Percentiles rank a stretch among this genome's conserved stretches.
Conservation (phyloP, 1,139 yeast species). For the Pichia sp. region DNA sequence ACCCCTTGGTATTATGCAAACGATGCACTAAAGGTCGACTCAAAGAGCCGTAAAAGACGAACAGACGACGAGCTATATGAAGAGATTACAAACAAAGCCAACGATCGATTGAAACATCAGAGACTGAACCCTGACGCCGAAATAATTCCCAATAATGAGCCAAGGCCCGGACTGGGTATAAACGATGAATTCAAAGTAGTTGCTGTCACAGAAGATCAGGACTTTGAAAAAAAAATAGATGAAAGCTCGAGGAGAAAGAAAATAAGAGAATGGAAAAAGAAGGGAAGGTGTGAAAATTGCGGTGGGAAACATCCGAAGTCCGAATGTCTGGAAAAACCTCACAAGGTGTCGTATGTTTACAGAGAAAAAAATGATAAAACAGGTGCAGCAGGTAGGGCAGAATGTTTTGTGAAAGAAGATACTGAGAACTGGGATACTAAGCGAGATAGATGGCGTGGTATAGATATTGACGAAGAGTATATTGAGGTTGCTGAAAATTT, state of each 20-base stretch:
- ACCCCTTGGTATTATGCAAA: slow-evolving; percentile 48
- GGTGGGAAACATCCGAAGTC: slow-evolving; percentile 45
- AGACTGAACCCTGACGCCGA: slow-evolving; percentile 35
- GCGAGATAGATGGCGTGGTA: slow-evolving; percentile 78
- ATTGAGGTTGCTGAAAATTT: slow-evolving; percentile 44
- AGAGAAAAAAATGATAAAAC: slow-evolving; percentile 20
- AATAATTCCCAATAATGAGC: slow-evolving; percentile 31
- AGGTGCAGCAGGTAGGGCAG: slow-evolving; percentile 20
- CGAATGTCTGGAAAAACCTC: slow-evolving; percentile 52
- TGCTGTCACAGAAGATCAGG: slow-evolving; percentile 14
- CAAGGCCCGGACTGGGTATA: slow-evolving; percentile 36
- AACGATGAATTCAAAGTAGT: slow-evolving; percentile 30
- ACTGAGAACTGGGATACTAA: slow-evolving; percentile 58
- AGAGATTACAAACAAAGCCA: slow-evolving; percentile 21
- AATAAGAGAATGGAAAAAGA: slow-evolving; percentile 24
- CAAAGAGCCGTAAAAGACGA: slow-evolving; percentile 26
- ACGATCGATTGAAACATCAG: slow-evolving; percentile 49
- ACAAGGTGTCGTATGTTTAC: slow-evolving; percentile 29
- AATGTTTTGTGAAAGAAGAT: slow-evolving; percentile 33
- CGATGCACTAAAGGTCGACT: slow-evolving; percentile 25
- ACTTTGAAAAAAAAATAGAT: slow-evolving; percentile 14
- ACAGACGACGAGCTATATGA: slow-evolving; percentile 25
- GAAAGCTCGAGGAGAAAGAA: slow-evolving; percentile 21
- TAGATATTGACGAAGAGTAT: slow-evolving; percentile 54
- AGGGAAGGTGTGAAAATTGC: slow-evolving; percentile 49